Conservation (phyloP, 495 filamentous ascomycete genomes). For the Elasticomyces elasticus region DNA sequence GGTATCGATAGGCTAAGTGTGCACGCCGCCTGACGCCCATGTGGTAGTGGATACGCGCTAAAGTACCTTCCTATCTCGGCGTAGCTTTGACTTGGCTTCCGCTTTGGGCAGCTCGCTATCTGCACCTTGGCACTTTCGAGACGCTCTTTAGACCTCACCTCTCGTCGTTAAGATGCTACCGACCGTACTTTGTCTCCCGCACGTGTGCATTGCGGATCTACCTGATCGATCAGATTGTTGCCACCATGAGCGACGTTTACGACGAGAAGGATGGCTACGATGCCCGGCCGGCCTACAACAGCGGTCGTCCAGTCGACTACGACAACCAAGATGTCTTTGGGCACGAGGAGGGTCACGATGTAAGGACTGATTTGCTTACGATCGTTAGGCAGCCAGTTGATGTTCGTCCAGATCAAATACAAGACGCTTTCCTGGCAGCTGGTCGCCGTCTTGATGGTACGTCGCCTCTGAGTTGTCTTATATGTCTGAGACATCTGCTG, state of each 20-base stretch:
- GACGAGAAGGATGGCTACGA: slow-evolving; percentile 10
- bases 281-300: neutral
- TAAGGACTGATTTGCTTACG: neutral
- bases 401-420: slow-evolving; percentile 39
- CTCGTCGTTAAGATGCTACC: neutral
- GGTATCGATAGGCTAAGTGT: no score
- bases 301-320: slow-evolving; percentile 6
- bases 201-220: neutral
- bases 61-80: neutral
- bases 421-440: slow-evolving; percentile 48
- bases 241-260: slow-evolving; percentile 4
- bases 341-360: slow-evolving; percentile 29
- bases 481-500: no score
- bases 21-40: neutral
- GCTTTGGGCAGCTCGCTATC: neutral
- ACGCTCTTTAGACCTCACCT: neutral
- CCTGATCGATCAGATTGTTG: neutral
- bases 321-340: slow-evolving; percentile 28
- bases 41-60: neutral
- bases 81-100: neutral
- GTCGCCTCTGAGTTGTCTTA: no score
- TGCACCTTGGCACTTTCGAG: neutral
- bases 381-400: neutral
- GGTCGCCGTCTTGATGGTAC: slow-evolving; percentile 51
- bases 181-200: neutral